These are phyloP conservation scores for Spizellomyces sp. DNA, from an alignment of 192 early-diverging fungal genomes.

Conservation along the genomic window DNA sequence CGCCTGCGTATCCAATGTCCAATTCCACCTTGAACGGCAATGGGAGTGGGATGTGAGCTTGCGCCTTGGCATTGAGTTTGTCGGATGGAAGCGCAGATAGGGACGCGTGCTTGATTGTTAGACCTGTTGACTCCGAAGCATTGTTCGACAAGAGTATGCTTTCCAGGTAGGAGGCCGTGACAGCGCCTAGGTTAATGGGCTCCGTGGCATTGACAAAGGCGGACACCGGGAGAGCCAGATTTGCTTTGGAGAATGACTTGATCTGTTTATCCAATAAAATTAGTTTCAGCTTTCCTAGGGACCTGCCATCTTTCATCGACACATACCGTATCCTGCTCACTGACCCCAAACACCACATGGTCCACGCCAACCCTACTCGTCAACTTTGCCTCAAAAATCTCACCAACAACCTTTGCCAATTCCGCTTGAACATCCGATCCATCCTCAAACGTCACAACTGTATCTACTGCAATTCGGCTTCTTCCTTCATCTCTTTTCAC, in stretches of 20 bases:
- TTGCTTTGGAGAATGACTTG: neutral
- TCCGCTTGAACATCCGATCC: neutral
- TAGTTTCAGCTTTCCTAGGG: no score
- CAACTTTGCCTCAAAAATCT: neutral
- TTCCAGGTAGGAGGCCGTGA: slow-evolving; percentile 1
- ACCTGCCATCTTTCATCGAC: no score
- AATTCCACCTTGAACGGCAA: slow-evolving; percentile 4
- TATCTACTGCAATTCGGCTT: neutral
- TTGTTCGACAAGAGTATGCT: neutral
- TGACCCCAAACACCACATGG: slow-evolving; percentile 11
- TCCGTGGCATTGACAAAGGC: neutral
- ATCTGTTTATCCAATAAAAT: neutral
- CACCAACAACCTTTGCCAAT: slow-evolving; percentile 3
- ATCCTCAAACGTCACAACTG: neutral
- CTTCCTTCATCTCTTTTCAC: neutral
- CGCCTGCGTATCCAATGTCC: slow-evolving; percentile 8
- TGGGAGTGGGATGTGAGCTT: neutral
- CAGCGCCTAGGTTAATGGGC: neutral
- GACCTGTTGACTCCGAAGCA: neutral
- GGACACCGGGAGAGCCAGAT: slow-evolving; percentile 5
- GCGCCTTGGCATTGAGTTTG: slow-evolving; percentile 1
- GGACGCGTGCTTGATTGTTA: slow-evolving; percentile 11
- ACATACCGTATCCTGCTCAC: neutral
- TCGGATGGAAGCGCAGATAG: neutral
- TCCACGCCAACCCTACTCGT: slow-evolving; percentile 1